These are phyloP conservation scores for Mortierella sp. DNA, from an alignment of 371 early-diverging fungal species.

Conservation along the genomic window DNA sequence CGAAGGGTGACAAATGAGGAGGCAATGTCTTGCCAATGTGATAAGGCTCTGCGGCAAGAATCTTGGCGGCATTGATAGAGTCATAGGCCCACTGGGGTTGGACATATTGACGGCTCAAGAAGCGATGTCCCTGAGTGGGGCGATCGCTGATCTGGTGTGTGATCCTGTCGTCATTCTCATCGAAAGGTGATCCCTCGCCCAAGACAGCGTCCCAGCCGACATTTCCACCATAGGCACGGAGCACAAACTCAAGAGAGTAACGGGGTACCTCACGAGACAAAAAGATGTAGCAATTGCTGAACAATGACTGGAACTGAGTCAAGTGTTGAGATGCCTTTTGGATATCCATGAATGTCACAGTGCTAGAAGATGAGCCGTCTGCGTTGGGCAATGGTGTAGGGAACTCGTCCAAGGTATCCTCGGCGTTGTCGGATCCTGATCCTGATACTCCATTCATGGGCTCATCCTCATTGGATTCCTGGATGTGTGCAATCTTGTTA, in stretches of 20 bases:
- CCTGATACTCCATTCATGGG: constrained; percentile 8
- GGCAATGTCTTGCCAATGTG: constrained; percentile 88
- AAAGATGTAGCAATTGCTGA: constrained; percentile 84
- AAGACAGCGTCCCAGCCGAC: constrained; percentile 91
- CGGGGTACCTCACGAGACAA: constrained; percentile 96
- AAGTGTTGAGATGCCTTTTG: constrained; percentile 69
- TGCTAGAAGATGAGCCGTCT: constrained; percentile 59
- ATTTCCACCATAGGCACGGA: constrained; percentile 89
- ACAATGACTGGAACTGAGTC: constrained; percentile 72
- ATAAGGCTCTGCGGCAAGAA: constrained; percentile 80
- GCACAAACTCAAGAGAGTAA: constrained; percentile 91
- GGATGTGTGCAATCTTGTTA: constrained; percentile 60
- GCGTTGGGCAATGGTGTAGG: constrained; percentile 53
- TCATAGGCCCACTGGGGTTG: constrained; percentile 99
- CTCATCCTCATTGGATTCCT: constrained; percentile 32
- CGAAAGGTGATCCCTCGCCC: constrained; percentile 85
- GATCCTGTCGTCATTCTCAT: constrained; percentile 84
- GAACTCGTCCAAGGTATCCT: constrained; percentile 65
- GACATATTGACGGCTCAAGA: constrained; percentile 83
- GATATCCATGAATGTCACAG: constrained; percentile 67
- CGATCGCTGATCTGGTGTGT: constrained; percentile 94
- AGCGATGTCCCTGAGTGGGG: constrained; percentile 75
- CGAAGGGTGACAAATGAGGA: constrained; percentile 96
- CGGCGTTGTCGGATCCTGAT: not conserved
- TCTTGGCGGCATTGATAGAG: constrained; percentile 86